Conservation (phyloP, 2,329 filamentous ascomycete genomes). For the Chrysosporium keratinophilum region DNA sequence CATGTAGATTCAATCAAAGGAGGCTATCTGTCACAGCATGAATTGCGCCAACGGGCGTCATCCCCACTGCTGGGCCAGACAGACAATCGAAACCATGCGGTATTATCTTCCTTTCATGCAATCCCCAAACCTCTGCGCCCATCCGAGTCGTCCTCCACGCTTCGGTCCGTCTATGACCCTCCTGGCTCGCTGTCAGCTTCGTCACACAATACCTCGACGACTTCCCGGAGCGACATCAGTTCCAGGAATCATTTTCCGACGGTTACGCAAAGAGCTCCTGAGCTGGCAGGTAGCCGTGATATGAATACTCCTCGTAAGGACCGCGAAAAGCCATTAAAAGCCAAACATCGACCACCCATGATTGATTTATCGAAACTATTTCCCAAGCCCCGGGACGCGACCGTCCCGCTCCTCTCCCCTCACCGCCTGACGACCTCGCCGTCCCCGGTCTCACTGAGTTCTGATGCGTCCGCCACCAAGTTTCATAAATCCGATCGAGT, state of each 20-base stretch:
- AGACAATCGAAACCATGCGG: slow-evolving; percentile 23
- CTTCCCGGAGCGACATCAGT: slow-evolving; percentile 24
- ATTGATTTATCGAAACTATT: slow-evolving; percentile 37
- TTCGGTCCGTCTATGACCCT: slow-evolving; percentile 40
- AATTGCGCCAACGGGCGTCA: slow-evolving; percentile 36
- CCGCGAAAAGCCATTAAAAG: slow-evolving; percentile 24
- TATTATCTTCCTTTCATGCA: slow-evolving; percentile 23
- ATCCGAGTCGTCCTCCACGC: slow-evolving; percentile 37
- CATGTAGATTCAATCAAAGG: neutral
- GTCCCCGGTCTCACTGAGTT: slow-evolving; percentile 29
- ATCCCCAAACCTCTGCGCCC: slow-evolving; percentile 31
- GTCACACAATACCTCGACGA: slow-evolving; percentile 33
- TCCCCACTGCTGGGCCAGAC: slow-evolving; percentile 37
- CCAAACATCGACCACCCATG: slow-evolving; percentile 31
- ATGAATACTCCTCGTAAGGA: slow-evolving; percentile 11
- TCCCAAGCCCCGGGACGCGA: slow-evolving; percentile 29
- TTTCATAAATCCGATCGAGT: slow-evolving; percentile 17
- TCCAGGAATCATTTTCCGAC: slow-evolving; percentile 5
- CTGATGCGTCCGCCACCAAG: slow-evolving; percentile 25
- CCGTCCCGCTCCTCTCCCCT: slow-evolving; percentile 32
- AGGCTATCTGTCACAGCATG: slow-evolving; percentile 13
- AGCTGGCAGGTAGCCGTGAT: slow-evolving; percentile 14
- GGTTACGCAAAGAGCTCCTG: slow-evolving; percentile 14
- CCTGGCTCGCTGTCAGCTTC: slow-evolving; percentile 33
- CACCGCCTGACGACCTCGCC: slow-evolving; percentile 34